A percentile compares a stretch with the other conserved stretches of the same genome.
Evolutionary conservation across 441 rosid genomes (phyloP).

Genomic region (Populus tomentosa): DNA sequence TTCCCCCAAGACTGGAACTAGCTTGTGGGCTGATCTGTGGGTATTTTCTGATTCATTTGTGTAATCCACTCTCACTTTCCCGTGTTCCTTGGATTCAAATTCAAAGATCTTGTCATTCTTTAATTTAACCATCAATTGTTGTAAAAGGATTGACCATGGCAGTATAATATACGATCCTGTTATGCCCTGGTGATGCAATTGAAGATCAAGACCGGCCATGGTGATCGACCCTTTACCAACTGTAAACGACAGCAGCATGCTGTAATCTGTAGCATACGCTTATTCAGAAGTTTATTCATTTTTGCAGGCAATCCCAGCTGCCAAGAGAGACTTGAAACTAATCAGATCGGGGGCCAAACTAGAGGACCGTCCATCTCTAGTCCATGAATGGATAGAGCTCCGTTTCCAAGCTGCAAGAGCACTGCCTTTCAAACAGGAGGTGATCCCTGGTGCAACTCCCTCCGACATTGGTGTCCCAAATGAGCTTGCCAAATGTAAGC

Average conservation of each 20-base stretch:
- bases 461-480: slow-evolving; percentile 23
- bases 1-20: slow-evolving; percentile 86
- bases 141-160: neutral
- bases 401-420: slow-evolving; percentile 86
- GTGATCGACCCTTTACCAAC: neutral
- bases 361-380: slow-evolving; percentile 82
- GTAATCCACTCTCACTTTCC: neutral
- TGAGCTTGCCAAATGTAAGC: slow-evolving; percentile 42
- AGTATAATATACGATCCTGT: neutral
- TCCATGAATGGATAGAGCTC: slow-evolving; percentile 91
- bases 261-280: neutral
- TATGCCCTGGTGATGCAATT: neutral
- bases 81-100: neutral
- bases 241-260: neutral
- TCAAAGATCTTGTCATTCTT: neutral
- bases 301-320: slow-evolving; percentile 65
- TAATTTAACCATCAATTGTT: neutral
- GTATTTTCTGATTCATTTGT: slow-evolving; percentile 33
- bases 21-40: slow-evolving; percentile 97
- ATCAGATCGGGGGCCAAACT: slow-evolving; percentile 62
- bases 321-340: slow-evolving; percentile 45
- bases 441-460: too few relatives aligned
- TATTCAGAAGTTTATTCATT: slow-evolving; percentile 1
- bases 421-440: slow-evolving; percentile 69
- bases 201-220: neutral